Percentiles rank a stretch among this genome's conserved stretches.
Evolutionary conservation across 1,284 basidiomycete species (phyloP).

Genomic region (Moesziomyces sp.): DNA sequence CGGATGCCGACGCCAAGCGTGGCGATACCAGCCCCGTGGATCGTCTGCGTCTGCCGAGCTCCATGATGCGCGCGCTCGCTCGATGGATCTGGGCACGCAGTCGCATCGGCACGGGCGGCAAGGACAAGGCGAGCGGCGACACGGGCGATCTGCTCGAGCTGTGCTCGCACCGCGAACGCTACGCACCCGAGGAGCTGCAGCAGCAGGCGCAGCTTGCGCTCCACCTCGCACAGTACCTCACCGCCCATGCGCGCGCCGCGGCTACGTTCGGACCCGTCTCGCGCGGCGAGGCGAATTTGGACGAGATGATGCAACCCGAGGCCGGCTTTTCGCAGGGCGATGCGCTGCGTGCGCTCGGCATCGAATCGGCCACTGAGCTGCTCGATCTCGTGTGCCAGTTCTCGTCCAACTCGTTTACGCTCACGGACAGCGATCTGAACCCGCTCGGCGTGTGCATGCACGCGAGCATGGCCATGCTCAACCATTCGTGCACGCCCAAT

Average conservation of each 20-base stretch:
- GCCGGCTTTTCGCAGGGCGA: constrained; percentile 32
- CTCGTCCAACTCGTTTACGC: constrained; percentile 85
- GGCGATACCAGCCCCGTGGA: constrained; percentile 3
- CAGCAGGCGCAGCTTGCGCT: constrained; percentile 34
- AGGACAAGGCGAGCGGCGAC: constrained; percentile 24
- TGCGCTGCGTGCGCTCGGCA: constrained; percentile 35
- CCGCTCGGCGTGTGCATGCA: constrained; percentile 83
- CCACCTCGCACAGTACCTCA: constrained; percentile 37
- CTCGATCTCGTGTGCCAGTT: constrained; percentile 73
- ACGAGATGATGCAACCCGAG: constrained; percentile 37
- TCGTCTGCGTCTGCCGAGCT: constrained; percentile 26
- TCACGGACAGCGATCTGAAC: constrained; percentile 72
- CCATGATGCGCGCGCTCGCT: constrained; percentile 45
- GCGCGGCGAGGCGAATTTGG: constrained; percentile 20
- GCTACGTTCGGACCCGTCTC: constrained; percentile 25
- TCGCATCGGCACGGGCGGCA: constrained; percentile 24
- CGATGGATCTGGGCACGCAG: constrained; percentile 44
- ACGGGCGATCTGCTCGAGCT: constrained; percentile 35
- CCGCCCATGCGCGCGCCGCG: constrained; percentile 25
- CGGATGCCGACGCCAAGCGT: background rate
- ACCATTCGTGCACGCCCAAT: constrained; percentile 91
- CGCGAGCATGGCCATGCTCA: constrained; percentile 81
- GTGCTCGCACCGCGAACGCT: constrained; percentile 36
- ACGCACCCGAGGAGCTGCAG: constrained; percentile 32
- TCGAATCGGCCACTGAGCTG: constrained; percentile 40